Base-by-base conservation (phyloP, 2,329 filamentous ascomycete species). In the Arthrinium puccinioides region DNA sequence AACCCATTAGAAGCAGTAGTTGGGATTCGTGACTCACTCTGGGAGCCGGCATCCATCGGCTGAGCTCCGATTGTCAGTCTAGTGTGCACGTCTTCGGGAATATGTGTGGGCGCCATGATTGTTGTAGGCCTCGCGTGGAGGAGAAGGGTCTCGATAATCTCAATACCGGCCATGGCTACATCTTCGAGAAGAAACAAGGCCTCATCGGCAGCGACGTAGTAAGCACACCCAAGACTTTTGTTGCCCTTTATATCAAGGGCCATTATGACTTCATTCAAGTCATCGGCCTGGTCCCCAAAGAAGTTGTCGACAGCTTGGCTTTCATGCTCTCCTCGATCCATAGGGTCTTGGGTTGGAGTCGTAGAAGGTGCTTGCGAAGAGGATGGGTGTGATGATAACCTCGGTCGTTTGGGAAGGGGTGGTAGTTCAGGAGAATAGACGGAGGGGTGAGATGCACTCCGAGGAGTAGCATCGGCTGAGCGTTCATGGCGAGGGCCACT, bases 131-230 rank as follows among this genome's bases (percentile, higher is more conserved):
- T 69, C 10, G 64, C 59, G 37, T 77, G 67, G 9, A 72, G 48
- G 28, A 80, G 54, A 15, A 81, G 60, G 5, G 72, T 78, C 42
- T 85, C 77, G n/a, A 84, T 64, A 10, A 82, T 64, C 24, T 86
- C 79, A n/a, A 76, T 56, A n/a, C 77, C 79, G 5, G 80, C 82
- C 46, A 78, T 68, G 13, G 75, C 69, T 9, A 86, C 70, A 47
- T 96, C 89, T 53, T 90, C 80, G 54, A 94, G 79, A 29, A 95
- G 69, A 41, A 76, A 82, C 4, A 96, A 60, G 24, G 70, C 77
- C 50, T 85, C 80, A 26, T 87, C 77, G 19, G 71, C 63, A 6
- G 81, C 79, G 32, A 82, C 67, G 54, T 90, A 95, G 54, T 90
- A 94, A 31, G 86, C 82, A 56, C 88, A 96, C 1, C 90, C 90